Evolutionary conservation across 371 early-diverging fungal species (phyloP), one percentile per base, ranked within the genome.

Genomic region (Mucor racemosus): DNA sequence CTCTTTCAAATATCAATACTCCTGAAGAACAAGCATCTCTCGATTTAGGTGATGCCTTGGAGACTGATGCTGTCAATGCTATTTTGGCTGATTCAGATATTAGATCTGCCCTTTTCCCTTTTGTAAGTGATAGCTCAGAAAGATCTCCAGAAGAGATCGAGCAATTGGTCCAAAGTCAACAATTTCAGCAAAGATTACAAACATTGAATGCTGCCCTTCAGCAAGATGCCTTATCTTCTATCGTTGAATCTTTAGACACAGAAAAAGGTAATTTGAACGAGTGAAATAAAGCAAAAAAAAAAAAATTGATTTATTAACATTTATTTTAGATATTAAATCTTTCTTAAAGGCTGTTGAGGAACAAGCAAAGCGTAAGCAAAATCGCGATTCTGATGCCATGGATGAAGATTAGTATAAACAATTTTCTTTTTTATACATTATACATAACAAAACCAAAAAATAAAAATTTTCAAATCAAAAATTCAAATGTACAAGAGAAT

Each of bases 111-210:
- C 71, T 93, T 57, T 91, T 89, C 69, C 90, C 92, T 26, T 82
- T 84, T 60, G 75, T 92, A 11, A 91, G 87, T 4, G 87, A 87
- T 41, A 72, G 75, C 17, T 10, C 33, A 7, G 76, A 80, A 17
- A 76, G 74, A 15, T 79, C 86, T 0, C 75, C 78, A 11, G 87
- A 82, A 50, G 82, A 88, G 42, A 72, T 91, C 15, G 83, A 85
- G 8, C 84, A 85, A 57, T 80, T 91, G 15, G 77, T 90, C 1
- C 76, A 83, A 26, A 87, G 88, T 36, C 87, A 91, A 53, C 90
- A 90, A 68, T 92, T 93, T 72, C 84, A 83, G 53, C 88, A 90
- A 75, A 85, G 92, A 40, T 73, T 92, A 42, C 85, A 82, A 11
- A 78, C 86, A 1, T 73, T 93, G 61, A 86, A 86, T 62, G 75